Evolutionary conservation across 2,329 filamentous ascomycete species (phyloP), one percentile per base, ranked within the genome.

Genomic region (Fusarium protoensiforme): DNA sequence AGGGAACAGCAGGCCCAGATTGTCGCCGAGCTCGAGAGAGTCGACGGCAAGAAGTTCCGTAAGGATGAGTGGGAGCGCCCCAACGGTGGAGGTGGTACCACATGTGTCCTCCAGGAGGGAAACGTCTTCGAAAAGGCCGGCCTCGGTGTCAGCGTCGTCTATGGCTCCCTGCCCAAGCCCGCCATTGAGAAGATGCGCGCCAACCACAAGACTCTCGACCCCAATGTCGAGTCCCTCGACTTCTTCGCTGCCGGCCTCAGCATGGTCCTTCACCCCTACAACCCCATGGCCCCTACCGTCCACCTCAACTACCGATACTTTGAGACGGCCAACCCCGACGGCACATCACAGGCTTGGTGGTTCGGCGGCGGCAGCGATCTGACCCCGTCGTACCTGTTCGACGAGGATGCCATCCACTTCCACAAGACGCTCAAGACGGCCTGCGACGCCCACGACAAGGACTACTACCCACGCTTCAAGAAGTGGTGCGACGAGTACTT

Each of bases 301-400:
- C 96, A 99, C 83, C 88, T 99, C 77, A 99, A 99, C 87, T 98
- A 98, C 87, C 92, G 96, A 65, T 99, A 99, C 85, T 99, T 99
- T 80, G 96, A 99, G 86, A 99, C 96, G 2, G 93, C 94, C 69
- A 93, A 96, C 78, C 90, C 93, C 10, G 92, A 96, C 77, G 94
- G 93, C 48, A 93, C 88, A 74, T 92, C 88, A 61, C 94, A 96
- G 73, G 93, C 95, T 9, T 99, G 96, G 96, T 99, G 96, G 96
- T 99, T 98, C 79, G 96, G 96, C 73, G 96, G 96, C 59, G 96
- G 96, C 65, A 95, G 94, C 61, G 96, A 99, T 83, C 84, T 99
- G 75, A 99, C 96, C 14, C 96, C 96, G 0, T 91, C 89, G 41
- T 99, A 98, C 81, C 90, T 99, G 35, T 98, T 98, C 84, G 96